Evolutionary conservation across 495 filamentous ascomycete genomes (phyloP), one percentile per base, ranked within the genome.

Genomic region (Lentithecium fluviatile): DNA sequence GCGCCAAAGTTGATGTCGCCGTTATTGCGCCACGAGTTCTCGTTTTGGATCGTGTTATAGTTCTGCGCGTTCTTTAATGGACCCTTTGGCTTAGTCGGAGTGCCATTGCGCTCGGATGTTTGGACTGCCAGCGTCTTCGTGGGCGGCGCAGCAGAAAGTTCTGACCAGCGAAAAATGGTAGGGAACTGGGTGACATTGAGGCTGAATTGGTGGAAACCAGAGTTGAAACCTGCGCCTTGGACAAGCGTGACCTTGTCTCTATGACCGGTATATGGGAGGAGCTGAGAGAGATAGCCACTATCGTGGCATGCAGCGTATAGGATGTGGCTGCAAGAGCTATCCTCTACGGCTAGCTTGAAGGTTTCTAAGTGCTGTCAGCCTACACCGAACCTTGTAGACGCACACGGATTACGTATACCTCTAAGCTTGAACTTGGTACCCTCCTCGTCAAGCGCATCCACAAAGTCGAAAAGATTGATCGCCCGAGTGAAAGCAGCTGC

Each of bases 301-400:
- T 88, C 83, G 54, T 87, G 83, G 60, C 84, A 87, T 36, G 79
- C 80, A 7, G 82, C 85, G 52, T 85, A 84, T 65, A 83, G 82
- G 36, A 88, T 83, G 70, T 88, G 84, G 52, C 81, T 83, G 76
- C 85, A 88, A 63, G 86, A 81, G 47, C 78, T 73, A 53, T 83
- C 82, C 24, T 85, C 77, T 5, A 73, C 78, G 65, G 82, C 85
- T 4, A 85, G 65, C 1, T 78, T 77, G 50, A 88, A 79, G 58
- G 81, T 76, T 69, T 80, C 83, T 83, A 58, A 36, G 60, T 1
- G 17, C 6, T 11, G 25, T 51, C 5, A 46, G 38, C 58, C 58
- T 66, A 84, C 49, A 4, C 12, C 17, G 6, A 32, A 12, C 11
- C 11, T 20, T n/a, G 26, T 56, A 7, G 19, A 6, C 17, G 20